These are phyloP conservation scores for Aspergillus fumigatus DNA, from an alignment of 2,329 filamentous ascomycete genomes.

Conservation along the genomic window DNA sequence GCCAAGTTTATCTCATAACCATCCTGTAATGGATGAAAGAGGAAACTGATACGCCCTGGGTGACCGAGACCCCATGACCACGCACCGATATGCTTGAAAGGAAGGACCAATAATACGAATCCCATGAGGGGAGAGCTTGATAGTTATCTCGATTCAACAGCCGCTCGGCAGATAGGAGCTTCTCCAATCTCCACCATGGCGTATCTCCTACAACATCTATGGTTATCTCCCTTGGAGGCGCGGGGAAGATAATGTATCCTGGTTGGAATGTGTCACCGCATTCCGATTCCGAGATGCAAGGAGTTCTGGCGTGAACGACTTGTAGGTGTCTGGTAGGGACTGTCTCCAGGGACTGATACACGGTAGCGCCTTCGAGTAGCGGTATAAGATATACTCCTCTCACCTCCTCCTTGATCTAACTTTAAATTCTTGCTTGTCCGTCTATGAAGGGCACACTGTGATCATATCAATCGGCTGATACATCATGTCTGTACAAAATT, in stretches of 20 bases:
- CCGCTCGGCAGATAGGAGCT: not conserved
- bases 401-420: not conserved
- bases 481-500: slow-evolving; percentile 10
- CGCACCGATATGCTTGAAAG: not conserved
- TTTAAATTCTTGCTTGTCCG: not conserved
- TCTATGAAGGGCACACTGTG: not conserved
- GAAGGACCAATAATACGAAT: not conserved
- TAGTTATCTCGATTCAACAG: not conserved
- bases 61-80: not conserved
- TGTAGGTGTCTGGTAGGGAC: not conserved
- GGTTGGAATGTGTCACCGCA: not conserved
- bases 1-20: not conserved
- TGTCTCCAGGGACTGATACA: not conserved
- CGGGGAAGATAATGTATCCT: not conserved
- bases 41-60: not conserved
- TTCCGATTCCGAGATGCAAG: not conserved
- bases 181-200: not conserved
- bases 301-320: not conserved
- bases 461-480: not conserved
- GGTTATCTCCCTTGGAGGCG: not conserved
- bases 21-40: not conserved
- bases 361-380: not conserved
- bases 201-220: not conserved
- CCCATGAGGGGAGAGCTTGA: not conserved
- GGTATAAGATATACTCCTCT: not conserved